Conservation (phyloP, 768 basidiomycete genomes). For the Cubamyces lactineus region DNA sequence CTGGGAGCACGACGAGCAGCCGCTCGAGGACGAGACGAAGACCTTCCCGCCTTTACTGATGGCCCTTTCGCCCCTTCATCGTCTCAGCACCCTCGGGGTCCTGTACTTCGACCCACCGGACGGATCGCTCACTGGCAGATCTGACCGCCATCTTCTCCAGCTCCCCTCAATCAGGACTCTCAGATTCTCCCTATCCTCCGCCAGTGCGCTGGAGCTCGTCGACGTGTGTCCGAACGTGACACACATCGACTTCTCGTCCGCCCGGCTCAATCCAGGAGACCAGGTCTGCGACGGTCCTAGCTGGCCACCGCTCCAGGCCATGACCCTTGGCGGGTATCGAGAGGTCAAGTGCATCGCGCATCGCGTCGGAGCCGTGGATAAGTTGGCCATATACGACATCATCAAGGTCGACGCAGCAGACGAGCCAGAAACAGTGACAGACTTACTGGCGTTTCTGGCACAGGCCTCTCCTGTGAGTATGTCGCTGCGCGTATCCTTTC, state of each 20-base stretch:
- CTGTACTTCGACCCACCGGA: conserved; percentile 1
- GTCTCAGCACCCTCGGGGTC: conserved; percentile 3
- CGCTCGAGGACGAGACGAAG: conserved; percentile 6
- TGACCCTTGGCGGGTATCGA: not conserved
- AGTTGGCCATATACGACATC: not conserved
- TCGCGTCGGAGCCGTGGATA: not conserved
- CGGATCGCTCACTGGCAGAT: not conserved
- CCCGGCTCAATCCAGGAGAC: not conserved
- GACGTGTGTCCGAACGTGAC: not conserved
- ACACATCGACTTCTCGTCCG: not conserved
- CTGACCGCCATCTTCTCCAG: not conserved
- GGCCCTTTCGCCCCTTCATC: not conserved
- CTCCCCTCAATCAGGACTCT: not conserved
- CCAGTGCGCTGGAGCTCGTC: conserved; percentile 6
- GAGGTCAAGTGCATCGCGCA: not conserved
- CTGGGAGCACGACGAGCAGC: conserved; percentile 8
- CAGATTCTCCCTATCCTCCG: not conserved
- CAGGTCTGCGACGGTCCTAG: not conserved
- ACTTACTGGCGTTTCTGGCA: not conserved
- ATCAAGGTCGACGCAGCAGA: not conserved
- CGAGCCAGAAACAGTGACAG: not conserved
- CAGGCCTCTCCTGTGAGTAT: not conserved
- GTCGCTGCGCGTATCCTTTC: not conserved
- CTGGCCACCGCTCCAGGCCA: not conserved
- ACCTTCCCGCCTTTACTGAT: not conserved